Evolutionary conservation across 2,329 filamentous ascomycete genomes (phyloP), one percentile per base, ranked within the genome.

Genomic region (Pseudogymnoascus sp.): DNA sequence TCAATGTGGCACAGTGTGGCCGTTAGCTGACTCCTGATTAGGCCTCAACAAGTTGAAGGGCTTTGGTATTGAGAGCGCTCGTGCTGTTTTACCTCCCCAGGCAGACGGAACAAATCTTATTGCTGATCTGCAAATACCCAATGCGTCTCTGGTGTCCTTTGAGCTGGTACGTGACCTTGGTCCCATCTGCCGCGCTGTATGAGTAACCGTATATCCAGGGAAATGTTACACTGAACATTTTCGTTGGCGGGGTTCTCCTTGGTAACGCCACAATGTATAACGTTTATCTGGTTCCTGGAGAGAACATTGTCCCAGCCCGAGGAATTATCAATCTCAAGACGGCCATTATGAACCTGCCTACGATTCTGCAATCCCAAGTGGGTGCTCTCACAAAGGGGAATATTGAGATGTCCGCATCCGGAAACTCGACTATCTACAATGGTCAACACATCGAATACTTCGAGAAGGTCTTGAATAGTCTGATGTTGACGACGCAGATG

Each of bases 161-260:
- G 45, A 55, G 12, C 27, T 55, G 15, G 45, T 55, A 55, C 7
- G 27, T 18, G 0, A 18, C 18, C 45, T 10, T 18, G 27, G 4
- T 55, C 27, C n/a, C 12, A 1, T 18, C 6, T 55, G 9, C 4
- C 21, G 27, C n/a, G 45, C 8, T 10, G 8, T 55, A 31, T 31
- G 45, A 55, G 8, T 55, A 55, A 55, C 45, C n/a, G 8, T 55
- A 10, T 18, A 12, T 18, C 2, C 12, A 55, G 1, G 79, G 79
- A 9, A 77, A 81, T 65, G 59, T 80, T n/a, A 77, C 76, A 0
- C 73, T 80, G 13, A 77, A 79, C 45, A 60, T 80, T 15, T 67
- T 74, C 60, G 74, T 73, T 0, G 76, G 76, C 3, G 70, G 75
- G n/a, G 62, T 76, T 8, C 69, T 69, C 7, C 65, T 80, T 5